phyloP scores from a whole-genome alignment of 257 asterid species.

The Jacaranda mimosifolia region DNA sequence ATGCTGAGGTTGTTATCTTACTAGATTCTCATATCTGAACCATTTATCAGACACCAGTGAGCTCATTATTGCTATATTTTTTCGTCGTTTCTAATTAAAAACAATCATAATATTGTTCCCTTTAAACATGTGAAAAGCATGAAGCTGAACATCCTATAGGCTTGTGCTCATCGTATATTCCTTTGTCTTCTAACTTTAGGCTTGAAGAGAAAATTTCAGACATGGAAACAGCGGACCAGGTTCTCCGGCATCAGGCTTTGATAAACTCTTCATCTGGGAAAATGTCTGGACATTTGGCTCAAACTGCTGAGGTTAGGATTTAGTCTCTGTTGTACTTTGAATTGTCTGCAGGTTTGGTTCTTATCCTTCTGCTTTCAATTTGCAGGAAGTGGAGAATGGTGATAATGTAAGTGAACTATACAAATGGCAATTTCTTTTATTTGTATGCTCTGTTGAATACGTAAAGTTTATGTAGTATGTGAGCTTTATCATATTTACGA shows the following conservation, averaged over 20 bases:
- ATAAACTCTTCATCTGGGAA: constrained; percentile 57
- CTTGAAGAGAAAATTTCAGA: constrained; percentile 81
- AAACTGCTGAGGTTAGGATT: constrained; percentile 52
- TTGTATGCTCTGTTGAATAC: constrained; percentile 15
- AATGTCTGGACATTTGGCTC: constrained; percentile 59
- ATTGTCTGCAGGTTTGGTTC: constrained; percentile 15
- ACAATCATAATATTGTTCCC: not conserved
- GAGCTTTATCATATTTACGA: constrained; percentile 28
- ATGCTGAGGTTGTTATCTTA: constrained; percentile 67
- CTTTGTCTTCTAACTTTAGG: constrained; percentile 47
- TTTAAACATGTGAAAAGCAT: constrained; percentile 28
- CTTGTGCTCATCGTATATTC: constrained; percentile 36
- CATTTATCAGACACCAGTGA: constrained; percentile 12
- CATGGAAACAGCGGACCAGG: constrained; percentile 66
- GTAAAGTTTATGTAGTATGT: constrained; percentile 11
- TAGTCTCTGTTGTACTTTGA: not conserved
- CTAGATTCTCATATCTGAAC: constrained; percentile 22
- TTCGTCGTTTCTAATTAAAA: not conserved
- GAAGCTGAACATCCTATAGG: constrained; percentile 23
- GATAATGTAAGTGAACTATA: constrained; percentile 62
- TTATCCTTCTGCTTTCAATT: constrained; percentile 35
- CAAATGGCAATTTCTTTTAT: constrained; percentile 25
- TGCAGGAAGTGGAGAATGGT: constrained; percentile 78
- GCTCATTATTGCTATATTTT: constrained; percentile 13
- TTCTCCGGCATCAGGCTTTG: constrained; percentile 68